Base-by-base conservation (phyloP, 2,329 filamentous ascomycete species). In the Sarocladium kiliense region DNA sequence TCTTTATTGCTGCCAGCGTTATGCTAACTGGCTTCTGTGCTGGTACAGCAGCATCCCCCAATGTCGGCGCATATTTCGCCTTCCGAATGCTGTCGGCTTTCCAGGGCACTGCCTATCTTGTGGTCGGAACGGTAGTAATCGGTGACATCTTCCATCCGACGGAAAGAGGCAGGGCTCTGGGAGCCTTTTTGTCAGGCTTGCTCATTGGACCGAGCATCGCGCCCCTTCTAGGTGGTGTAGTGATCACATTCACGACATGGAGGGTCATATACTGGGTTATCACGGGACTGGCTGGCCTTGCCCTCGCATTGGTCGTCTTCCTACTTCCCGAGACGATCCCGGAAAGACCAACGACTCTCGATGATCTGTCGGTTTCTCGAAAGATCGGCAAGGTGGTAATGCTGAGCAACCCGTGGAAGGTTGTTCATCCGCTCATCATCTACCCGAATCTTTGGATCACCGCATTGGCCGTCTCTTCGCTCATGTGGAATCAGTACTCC, bases 401-500 rank as follows among this genome's bases (percentile, higher is more conserved):
- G 9, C 23, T 59, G 37, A 51, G 45, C 32, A 59, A 59, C 32
- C 57, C 57, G 4, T 57, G 55, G 55, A 45, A 55, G 23, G 55
- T 59, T 7, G 32, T 59, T 25, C 57, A 50, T 11, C 57, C 57
- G 5, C 42, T 59, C 18, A 50, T 58, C n/a, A 59, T 74, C 2
- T 87, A 87, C 61, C 85, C 85, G 0, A 88, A 88, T 60, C 74
- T 89, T 1, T 71, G 86, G 37, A 71, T 82, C 59, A 75, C 76
- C 23, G 81, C 78, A 1, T 63, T 87, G 2, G 82, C 83, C 1
- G 79, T 79, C 12, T 80, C 77, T 1, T 74, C 78, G 21, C 73
- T 89, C 0, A 79, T 89, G 16, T 89, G 84, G 84, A 88, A 88
- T 67, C 87, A 88, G 71, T 89, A 89, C 68, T 79, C 77, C 3